A percentile compares a stretch with the other conserved stretches of the same genome.
phyloP scores from a whole-genome alignment of 2,329 filamentous ascomycete species.

The Aureobasidium sp. region DNA sequence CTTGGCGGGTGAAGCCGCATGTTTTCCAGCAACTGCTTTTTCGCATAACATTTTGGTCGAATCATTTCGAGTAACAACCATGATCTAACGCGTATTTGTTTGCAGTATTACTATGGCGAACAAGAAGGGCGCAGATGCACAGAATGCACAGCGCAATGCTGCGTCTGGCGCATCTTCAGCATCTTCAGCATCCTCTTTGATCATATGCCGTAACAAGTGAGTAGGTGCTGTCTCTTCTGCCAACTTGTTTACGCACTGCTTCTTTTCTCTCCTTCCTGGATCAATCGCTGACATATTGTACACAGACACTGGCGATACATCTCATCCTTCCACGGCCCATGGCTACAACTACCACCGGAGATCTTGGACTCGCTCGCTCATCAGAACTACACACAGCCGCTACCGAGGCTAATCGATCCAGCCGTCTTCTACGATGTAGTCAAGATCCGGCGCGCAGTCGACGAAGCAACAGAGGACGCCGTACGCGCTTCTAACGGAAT shows the following conservation, averaged over 20 bases:
- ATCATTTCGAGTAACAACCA: not conserved
- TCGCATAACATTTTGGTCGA: not conserved
- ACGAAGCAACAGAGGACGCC: conserved; percentile 69
- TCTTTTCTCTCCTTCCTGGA: not conserved
- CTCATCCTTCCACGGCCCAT: conserved; percentile 73
- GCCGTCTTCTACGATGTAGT: conserved; percentile 76
- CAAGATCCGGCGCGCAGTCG: conserved; percentile 71
- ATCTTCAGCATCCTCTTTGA: conserved; percentile 36
- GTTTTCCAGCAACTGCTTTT: not conserved
- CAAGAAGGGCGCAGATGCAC: conserved; percentile 21
- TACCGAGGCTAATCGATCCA: conserved; percentile 69
- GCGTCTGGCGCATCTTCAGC: conserved; percentile 27
- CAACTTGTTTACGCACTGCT: not conserved
- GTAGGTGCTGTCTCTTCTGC: conserved; percentile 24
- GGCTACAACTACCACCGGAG: conserved; percentile 71
- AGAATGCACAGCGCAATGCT: conserved; percentile 14
- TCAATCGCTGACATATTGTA: not conserved
- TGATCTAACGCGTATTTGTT: not conserved
- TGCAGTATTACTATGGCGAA: conserved; percentile 21
- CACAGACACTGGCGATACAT: conserved; percentile 76
- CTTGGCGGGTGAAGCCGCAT: not conserved
- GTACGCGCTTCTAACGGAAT: conserved; percentile 70
- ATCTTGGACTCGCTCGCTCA: conserved; percentile 71
- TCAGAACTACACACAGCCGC: conserved; percentile 68
- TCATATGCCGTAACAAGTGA: conserved; percentile 62